phyloP scores from a whole-genome alignment of 1,139 yeast genomes.

The Taiozyma onychis region DNA sequence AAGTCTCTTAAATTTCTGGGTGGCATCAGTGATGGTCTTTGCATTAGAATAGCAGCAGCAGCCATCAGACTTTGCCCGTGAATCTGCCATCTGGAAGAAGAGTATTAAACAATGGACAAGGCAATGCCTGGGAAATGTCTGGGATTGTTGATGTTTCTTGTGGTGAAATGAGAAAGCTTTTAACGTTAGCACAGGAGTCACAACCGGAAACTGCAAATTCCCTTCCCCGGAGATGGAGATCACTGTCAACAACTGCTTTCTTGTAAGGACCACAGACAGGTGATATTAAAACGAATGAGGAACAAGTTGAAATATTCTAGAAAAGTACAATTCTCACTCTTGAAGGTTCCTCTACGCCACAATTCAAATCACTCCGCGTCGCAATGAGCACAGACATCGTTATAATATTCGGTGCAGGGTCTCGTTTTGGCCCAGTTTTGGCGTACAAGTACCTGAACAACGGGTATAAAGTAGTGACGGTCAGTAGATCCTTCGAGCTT shows the following conservation, averaged over 20 bases:
- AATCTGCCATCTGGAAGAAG: not conserved
- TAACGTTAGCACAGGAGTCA: too few species aligned
- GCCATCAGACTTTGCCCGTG: not conserved
- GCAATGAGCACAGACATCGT: not conserved
- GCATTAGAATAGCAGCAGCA: too few species aligned
- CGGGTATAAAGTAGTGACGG: slow-evolving; percentile 6
- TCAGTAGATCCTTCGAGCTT: slow-evolving; percentile 2
- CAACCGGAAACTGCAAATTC: not conserved
- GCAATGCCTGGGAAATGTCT: too few species aligned
- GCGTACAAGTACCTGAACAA: slow-evolving; percentile 1
- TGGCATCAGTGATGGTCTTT: too few species aligned
- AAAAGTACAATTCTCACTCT: not conserved
- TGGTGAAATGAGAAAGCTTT: not conserved
- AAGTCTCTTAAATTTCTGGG: too few species aligned
- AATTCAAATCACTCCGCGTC: not conserved
- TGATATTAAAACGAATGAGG: not conserved
- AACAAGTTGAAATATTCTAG: not conserved
- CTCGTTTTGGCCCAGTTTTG: slow-evolving; percentile 1
- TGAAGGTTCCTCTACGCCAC: not conserved
- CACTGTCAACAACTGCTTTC: not conserved
- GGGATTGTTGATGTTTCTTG: too few species aligned
- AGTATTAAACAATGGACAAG: too few species aligned
- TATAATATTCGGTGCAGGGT: slow-evolving; percentile 3
- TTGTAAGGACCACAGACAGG: not conserved
- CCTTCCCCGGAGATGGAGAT: not conserved